These are phyloP conservation scores for Eutypa lata DNA, from an alignment of 2,329 filamentous ascomycete species.

Conservation along the genomic window DNA sequence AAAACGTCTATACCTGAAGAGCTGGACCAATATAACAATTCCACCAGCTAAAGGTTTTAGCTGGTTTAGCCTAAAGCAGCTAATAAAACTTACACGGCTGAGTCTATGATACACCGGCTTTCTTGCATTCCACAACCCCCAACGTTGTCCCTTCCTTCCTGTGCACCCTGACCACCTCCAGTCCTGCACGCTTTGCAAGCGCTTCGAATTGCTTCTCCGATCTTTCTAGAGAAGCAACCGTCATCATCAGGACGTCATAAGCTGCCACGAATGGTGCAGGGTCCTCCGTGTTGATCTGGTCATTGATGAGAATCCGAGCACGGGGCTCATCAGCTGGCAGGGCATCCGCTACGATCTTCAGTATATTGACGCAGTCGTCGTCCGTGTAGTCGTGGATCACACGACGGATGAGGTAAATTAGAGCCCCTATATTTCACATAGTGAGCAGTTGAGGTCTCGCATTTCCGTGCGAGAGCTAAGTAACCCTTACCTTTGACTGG, in stretches of 20 bases:
- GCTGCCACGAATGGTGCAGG: slow-evolving; percentile 9
- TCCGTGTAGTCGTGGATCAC: slow-evolving; percentile 32
- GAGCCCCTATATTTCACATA: slow-evolving; percentile 18
- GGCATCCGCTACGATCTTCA: slow-evolving; percentile 10
- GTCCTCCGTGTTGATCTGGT: slow-evolving; percentile 12
- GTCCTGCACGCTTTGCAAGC: slow-evolving; percentile 6
- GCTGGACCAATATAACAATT: no score
- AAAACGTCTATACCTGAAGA: no score
- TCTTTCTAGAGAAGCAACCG: slow-evolving; percentile 8
- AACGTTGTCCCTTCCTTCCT: slow-evolving; percentile 6
- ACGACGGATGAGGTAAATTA: slow-evolving; percentile 31
- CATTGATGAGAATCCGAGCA: slow-evolving; percentile 12
- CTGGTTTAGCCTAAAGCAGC: no score
- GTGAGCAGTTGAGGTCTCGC: neutral
- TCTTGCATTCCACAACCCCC: slow-evolving; percentile 14
- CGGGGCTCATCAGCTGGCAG: slow-evolving; percentile 12
- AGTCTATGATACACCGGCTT: neutral
- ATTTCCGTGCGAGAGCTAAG: no score
- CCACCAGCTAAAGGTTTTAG: no score
- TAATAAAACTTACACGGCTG: no score
- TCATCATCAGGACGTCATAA: slow-evolving; percentile 12
- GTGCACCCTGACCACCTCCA: slow-evolving; percentile 10
- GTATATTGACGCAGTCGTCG: slow-evolving; percentile 13
- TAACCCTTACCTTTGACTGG: slow-evolving; percentile 27
- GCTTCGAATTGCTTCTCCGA: slow-evolving; percentile 10